phyloP scores from a whole-genome alignment of 768 basidiomycete genomes.

The Obba rivulosa region DNA sequence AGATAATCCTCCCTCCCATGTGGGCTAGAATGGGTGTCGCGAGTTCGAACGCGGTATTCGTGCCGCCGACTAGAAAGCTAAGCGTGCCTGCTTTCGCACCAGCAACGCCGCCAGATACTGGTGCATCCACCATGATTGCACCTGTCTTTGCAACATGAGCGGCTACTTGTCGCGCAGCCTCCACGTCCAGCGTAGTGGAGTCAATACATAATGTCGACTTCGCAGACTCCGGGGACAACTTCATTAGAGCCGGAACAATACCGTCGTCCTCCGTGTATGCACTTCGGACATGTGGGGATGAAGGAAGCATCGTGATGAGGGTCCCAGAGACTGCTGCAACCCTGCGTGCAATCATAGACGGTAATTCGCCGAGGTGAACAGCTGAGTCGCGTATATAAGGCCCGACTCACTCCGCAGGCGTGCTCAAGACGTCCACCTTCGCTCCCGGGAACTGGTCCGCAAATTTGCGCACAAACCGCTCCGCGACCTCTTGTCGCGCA shows the following conservation, averaged over 20 bases:
- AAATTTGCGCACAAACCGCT: conserved; percentile 53
- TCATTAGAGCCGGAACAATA: conserved; percentile 58
- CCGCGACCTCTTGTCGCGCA: conserved; percentile 53
- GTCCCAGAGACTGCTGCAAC: conserved; percentile 58
- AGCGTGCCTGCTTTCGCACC: conserved; percentile 86
- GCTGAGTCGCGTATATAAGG: not conserved
- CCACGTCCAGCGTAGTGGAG: conserved; percentile 86
- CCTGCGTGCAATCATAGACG: conserved; percentile 32
- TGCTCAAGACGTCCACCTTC: conserved; percentile 49
- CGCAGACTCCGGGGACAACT: conserved; percentile 32
- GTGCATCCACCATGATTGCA: conserved; percentile 85
- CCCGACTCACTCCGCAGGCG: conserved; percentile 67
- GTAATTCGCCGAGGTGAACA: conserved; percentile 3
- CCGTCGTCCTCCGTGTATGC: conserved; percentile 65
- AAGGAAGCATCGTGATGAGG: conserved; percentile 89
- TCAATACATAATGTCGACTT: conserved; percentile 70
- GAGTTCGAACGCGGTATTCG: conserved; percentile 46
- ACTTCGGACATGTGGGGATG: conserved; percentile 77
- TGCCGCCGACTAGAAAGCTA: conserved; percentile 89
- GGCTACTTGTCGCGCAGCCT: conserved; percentile 64
- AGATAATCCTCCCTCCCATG: conserved; percentile 81
- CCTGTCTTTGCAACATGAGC: conserved; percentile 44
- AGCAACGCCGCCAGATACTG: conserved; percentile 87
- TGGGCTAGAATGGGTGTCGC: conserved; percentile 55
- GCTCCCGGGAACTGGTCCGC: conserved; percentile 52